These are phyloP conservation scores for Erysimum pusillum DNA, from an alignment of 441 rosid species.

Conservation along the genomic window DNA sequence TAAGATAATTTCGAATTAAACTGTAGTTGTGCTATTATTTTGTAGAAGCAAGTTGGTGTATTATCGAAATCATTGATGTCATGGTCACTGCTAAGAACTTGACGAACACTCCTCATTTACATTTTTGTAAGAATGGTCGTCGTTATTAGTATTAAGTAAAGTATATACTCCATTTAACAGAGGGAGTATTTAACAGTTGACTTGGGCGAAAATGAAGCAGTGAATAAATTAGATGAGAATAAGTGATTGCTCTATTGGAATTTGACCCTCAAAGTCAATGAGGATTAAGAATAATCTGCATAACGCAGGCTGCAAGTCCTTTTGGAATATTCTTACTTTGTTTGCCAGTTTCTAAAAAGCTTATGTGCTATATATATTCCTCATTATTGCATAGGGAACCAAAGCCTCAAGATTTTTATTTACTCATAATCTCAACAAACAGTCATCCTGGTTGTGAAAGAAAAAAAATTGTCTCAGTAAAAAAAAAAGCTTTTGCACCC, in stretches of 20 bases:
- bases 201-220: constrained; percentile 19
- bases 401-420: not conserved
- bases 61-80: constrained; percentile 10
- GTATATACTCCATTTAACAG: no score
- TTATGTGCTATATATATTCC: constrained; percentile 21
- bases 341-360: constrained; percentile 7
- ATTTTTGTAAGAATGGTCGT: not conserved
- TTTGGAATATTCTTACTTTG: constrained; percentile 13
- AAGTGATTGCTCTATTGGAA: not conserved
- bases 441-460: constrained; percentile 1
- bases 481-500: not conserved
- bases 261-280: not conserved
- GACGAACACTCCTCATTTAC: not conserved
- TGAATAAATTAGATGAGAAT: not conserved
- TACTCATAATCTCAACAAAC: not conserved
- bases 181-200: constrained; percentile 20
- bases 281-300: not conserved
- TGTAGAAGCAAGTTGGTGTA: not conserved
- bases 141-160: not conserved
- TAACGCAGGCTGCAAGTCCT: not conserved
- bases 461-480: not conserved
- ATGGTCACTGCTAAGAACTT: constrained; percentile 11
- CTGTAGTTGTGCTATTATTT: not conserved
- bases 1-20: constrained; percentile 3
- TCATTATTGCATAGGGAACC: constrained; percentile 9